Conservation (phyloP, 2,329 filamentous ascomycete species). For the Fusarium anthophilum region DNA sequence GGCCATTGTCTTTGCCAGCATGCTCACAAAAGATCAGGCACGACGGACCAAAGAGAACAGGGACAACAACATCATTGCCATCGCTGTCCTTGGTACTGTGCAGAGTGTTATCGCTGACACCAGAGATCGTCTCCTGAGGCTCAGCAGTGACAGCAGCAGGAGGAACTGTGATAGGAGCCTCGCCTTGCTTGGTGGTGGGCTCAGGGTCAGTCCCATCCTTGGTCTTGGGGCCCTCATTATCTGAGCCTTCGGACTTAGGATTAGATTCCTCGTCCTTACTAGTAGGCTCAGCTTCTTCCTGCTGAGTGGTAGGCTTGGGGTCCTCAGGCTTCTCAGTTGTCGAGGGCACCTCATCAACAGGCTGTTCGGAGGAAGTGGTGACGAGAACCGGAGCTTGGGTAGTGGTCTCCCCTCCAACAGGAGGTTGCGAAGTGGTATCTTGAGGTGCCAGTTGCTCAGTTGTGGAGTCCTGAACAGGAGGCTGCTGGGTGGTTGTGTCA, state of each 20-base stretch:
- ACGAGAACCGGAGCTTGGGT: rapidly evolving
- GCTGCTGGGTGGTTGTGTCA: background rate
- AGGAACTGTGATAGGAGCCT: background rate
- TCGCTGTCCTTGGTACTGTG: background rate
- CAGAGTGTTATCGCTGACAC: background rate
- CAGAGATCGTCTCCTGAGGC: background rate
- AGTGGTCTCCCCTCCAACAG: background rate
- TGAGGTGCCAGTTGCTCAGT: background rate
- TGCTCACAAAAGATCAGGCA: slow-evolving; percentile 7
- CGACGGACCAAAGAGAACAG: background rate
- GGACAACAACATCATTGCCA: background rate
- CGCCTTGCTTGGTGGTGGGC: background rate
- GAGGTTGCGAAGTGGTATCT: background rate
- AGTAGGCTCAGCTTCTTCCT: background rate
- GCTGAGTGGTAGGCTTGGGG: background rate
- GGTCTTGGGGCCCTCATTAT: background rate
- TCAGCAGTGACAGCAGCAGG: background rate
- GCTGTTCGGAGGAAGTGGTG: background rate
- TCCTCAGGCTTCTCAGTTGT: background rate
- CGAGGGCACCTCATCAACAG: background rate
- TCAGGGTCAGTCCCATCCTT: background rate
- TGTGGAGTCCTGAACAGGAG: background rate
- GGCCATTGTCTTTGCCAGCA: background rate
- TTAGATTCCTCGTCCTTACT: background rate
- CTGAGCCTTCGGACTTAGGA: background rate